Evolutionary conservation across 1,139 yeast species (phyloP), one percentile per base, ranked within the genome.

Genomic region (Meyerozyma carpophila): DNA sequence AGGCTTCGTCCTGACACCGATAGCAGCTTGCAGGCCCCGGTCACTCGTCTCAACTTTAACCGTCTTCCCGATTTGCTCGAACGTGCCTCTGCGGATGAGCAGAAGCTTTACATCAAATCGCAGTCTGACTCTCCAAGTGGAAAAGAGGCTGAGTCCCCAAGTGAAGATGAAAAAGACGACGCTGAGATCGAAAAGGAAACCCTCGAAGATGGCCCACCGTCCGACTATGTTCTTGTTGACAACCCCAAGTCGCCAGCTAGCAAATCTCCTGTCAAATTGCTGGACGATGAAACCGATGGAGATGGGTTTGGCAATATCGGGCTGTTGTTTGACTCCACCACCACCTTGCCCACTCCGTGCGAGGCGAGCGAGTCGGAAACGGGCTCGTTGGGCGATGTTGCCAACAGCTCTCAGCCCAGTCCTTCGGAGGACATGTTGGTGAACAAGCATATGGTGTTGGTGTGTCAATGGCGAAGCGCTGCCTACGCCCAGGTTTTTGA

Each of bases 391-490:
- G 39, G n/a, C n/a, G 37, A 34, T n/a, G 20, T 3, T 13, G 20
- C 34, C 8, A 31, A 31, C 5, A 31, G 16, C 16, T 31, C 34
- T 3, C 34, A 13, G 37, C 5, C 50, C 14, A 59, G 55, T 39
- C 58, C 60, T 2, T 59, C 63, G 8, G 53, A 47, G 40, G 54
- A 53, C 5, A 59, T 60, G 41, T 55, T 66, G 40, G 52, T 68
- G 8, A 53, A 51, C 4, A 51, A 62, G 34, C 71, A 68, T 37
- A 78, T 76, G 28, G 76, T 84, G 1, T 63, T 89, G 25, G 75
- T 88, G 8, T 82, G 95, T 58, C 87, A 87, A 53, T 89, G 96
- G 95, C 67, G 71, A 29, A 60, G 65, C 4, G 71, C 64, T 3
- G 58, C 66, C 1, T 75, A 73, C 52, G 70, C 73, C 34, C 69